phyloP scores from a whole-genome alignment of 176 grass and related monocot genomes.

The Poa annua region DNA sequence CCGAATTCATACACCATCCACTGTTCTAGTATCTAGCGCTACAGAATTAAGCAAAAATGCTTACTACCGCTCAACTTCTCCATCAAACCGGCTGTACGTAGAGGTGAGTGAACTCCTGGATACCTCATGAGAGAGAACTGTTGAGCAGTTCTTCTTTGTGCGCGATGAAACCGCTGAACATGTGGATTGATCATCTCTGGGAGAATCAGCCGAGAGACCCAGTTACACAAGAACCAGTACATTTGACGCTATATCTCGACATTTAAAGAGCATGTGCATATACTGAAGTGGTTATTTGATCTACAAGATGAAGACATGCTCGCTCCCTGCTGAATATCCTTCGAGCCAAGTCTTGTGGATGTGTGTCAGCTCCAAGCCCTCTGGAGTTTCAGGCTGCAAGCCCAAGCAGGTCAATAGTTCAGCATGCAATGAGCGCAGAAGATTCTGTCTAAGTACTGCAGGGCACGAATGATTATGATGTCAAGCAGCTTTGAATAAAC shows the following conservation, averaged over 20 bases:
- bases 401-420: background rate
- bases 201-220: background rate
- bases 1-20: too few relatives aligned
- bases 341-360: slow-evolving; percentile 77
- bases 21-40: too few relatives aligned
- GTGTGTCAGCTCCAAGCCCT: slow-evolving; percentile 54
- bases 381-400: slow-evolving; percentile 52
- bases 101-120: too few relatives aligned
- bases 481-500: slow-evolving; percentile 15
- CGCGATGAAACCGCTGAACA: background rate
- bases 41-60: too few relatives aligned
- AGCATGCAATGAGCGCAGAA: background rate
- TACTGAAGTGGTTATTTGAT: slow-evolving; percentile 26
- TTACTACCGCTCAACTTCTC: too few relatives aligned
- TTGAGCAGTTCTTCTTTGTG: background rate
- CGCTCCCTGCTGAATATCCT: slow-evolving; percentile 53
- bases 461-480: background rate
- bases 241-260: slow-evolving; percentile 22
- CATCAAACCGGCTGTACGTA: too few relatives aligned
- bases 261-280: background rate
- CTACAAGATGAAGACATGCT: slow-evolving; percentile 35
- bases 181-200: background rate
- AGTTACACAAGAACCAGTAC: background rate
- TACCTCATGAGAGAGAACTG: slow-evolving; percentile 10
- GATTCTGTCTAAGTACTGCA: background rate